Evolutionary conservation across 1,284 basidiomycete genomes (phyloP).

Genomic region (Amylostereum areolatum): DNA sequence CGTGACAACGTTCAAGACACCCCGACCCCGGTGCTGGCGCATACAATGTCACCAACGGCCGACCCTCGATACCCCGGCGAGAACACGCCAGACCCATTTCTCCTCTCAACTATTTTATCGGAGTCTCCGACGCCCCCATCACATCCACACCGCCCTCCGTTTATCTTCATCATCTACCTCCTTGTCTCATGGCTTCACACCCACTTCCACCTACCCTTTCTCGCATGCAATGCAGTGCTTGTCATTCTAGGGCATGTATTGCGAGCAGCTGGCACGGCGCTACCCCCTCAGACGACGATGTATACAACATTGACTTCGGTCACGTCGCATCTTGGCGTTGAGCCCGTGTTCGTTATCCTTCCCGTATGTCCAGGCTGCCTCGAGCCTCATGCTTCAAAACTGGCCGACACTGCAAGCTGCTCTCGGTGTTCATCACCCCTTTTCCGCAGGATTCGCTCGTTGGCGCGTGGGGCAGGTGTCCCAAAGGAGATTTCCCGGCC

Average conservation of each 20-base stretch:
- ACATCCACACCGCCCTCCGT: background rate
- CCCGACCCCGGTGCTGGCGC: too few relatives aligned
- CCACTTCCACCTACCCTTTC: background rate
- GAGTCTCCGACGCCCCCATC: background rate
- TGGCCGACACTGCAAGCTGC: background rate
- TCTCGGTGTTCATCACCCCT: background rate
- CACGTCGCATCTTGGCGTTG: constrained; percentile 4
- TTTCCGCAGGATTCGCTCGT: background rate
- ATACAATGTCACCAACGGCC: too few relatives aligned
- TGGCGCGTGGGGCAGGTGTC: background rate
- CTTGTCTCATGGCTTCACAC: constrained; percentile 14
- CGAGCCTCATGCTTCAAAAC: constrained; percentile 5
- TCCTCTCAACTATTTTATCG: background rate
- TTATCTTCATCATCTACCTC: constrained; percentile 7
- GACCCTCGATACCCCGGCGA: background rate
- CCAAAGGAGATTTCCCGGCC: constrained; percentile 3
- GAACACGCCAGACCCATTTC: background rate
- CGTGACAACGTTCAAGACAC: too few relatives aligned
- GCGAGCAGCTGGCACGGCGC: background rate
- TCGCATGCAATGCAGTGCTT: background rate
- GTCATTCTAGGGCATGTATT: background rate
- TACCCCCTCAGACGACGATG: background rate
- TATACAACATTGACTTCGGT: background rate
- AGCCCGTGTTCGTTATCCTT: constrained; percentile 3
- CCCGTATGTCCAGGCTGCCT: constrained; percentile 10